A percentile compares a stretch with the other conserved stretches of the same genome.
These are phyloP conservation scores for Cyclostephanos tholiformis DNA, from an alignment of 108 stramenopile genomes.

Conservation along the genomic window DNA sequence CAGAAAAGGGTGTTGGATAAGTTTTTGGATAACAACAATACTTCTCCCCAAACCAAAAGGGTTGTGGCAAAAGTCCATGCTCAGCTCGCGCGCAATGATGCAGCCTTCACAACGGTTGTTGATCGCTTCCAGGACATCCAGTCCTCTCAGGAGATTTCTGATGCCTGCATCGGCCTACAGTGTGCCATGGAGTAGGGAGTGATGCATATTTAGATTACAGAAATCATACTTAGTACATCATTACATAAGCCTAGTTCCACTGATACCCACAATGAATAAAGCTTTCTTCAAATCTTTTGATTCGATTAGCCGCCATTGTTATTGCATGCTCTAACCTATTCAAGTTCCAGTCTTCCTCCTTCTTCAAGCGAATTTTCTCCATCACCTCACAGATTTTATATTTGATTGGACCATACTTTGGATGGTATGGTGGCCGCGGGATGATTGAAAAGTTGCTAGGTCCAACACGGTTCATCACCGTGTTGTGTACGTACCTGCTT, in stretches of 20 bases:
- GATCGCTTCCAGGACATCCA: too few relatives aligned
- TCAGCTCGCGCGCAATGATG: too few relatives aligned
- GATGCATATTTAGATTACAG: too few relatives aligned
- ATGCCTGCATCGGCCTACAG: too few relatives aligned
- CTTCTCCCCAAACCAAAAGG: too few relatives aligned
- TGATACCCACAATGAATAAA: conserved; percentile 14
- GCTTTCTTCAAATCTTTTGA: neutral
- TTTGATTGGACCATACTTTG: conserved; percentile 27
- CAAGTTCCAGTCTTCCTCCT: neutral
- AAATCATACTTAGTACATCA: too few relatives aligned
- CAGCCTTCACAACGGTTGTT: too few relatives aligned
- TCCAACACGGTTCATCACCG: conserved; percentile 1
- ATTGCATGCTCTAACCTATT: neutral
- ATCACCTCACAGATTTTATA: conserved; percentile 25
- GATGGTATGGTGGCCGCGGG: conserved; percentile 12
- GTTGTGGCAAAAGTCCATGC: too few relatives aligned
- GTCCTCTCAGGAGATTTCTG: too few relatives aligned
- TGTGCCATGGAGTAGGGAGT: too few relatives aligned
- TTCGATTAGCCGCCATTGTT: neutral
- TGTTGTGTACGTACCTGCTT: conserved; percentile 14
- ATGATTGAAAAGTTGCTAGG: conserved; percentile 15
- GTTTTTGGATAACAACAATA: too few relatives aligned
- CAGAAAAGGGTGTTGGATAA: too few relatives aligned
- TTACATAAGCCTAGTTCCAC: neutral
- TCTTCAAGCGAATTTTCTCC: neutral